Evolutionary conservation across 805 yeast species (phyloP).

Genomic region (Yarrowia sp.): DNA sequence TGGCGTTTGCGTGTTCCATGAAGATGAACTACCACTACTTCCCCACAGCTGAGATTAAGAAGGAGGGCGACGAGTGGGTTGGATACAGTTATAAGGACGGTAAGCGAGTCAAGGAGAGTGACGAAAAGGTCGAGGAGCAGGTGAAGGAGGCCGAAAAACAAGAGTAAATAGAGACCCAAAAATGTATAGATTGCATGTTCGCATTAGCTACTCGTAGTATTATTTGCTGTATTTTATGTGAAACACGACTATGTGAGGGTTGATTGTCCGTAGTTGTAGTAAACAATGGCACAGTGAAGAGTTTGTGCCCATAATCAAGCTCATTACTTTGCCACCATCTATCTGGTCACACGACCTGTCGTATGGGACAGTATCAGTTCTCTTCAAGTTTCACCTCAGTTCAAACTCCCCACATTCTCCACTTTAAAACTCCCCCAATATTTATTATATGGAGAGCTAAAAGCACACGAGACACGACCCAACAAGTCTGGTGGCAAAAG

Average conservation of each 20-base stretch:
- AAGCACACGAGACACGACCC: neutral
- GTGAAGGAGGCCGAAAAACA: constrained; percentile 26
- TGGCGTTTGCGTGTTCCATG: constrained; percentile 79
- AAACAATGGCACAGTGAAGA: too few relatives aligned
- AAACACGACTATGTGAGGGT: too few relatives aligned
- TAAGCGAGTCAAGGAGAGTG: constrained; percentile 27
- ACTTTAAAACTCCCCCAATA: neutral
- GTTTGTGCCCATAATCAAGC: neutral
- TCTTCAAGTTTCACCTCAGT: neutral
- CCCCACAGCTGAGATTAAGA: constrained; percentile 49
- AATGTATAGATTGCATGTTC: constrained; percentile 11
- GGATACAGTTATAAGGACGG: constrained; percentile 45
- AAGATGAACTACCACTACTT: constrained; percentile 88
- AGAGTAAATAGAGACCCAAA: constrained; percentile 18
- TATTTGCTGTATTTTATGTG: too few relatives aligned
- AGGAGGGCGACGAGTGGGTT: constrained; percentile 51
- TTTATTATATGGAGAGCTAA: neutral
- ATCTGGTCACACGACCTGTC: neutral
- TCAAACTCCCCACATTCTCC: neutral
- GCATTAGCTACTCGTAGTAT: too few relatives aligned
- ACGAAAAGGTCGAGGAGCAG: constrained; percentile 27
- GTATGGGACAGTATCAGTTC: too few relatives aligned
- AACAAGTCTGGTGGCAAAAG: constrained; percentile 2
- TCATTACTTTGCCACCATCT: neutral
- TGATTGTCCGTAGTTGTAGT: too few relatives aligned